Evolutionary conservation across 495 filamentous ascomycete species (phyloP).

Genomic region (Melanomma pulvis-pyrius): DNA sequence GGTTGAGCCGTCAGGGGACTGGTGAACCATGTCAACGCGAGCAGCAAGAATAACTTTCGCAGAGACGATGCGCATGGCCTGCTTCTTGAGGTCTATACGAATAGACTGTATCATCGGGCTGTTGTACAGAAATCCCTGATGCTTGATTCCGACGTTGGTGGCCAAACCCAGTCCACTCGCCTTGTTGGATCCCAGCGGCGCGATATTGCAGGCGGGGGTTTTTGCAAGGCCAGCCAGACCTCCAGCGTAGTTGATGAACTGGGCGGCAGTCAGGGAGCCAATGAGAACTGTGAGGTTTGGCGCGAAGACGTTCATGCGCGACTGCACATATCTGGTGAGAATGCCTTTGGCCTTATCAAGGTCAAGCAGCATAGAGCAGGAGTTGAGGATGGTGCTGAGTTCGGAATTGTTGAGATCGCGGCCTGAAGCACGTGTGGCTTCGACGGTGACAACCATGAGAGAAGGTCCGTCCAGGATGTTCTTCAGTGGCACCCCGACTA

Average conservation of each 20-base stretch:
- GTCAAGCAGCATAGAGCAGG: conserved; percentile 83
- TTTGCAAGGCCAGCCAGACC: conserved; percentile 87
- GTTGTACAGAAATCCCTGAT: conserved; percentile 93
- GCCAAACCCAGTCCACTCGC: conserved; percentile 82
- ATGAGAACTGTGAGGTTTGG: conserved; percentile 93
- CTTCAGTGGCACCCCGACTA: conserved; percentile 72
- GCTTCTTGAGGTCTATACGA: conserved; percentile 82
- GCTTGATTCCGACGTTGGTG: conserved; percentile 87
- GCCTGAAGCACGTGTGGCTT: conserved; percentile 86
- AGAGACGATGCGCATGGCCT: conserved; percentile 93
- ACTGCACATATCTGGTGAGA: conserved; percentile 94
- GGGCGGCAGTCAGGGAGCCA: conserved; percentile 92
- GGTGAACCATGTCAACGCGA: conserved; percentile 85
- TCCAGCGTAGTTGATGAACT: conserved; percentile 91
- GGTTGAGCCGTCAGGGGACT: conserved; percentile 75
- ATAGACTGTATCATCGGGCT: conserved; percentile 83
- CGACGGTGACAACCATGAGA: conserved; percentile 94
- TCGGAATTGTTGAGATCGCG: conserved; percentile 73
- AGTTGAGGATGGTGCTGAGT: conserved; percentile 71
- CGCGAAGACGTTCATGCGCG: conserved; percentile 93
- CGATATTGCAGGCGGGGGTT: conserved; percentile 88
- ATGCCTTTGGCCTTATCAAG: conserved; percentile 86
- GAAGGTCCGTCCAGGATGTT: conserved; percentile 82
- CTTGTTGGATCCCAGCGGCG: conserved; percentile 86
- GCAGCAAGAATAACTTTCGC: conserved; percentile 91